These are phyloP conservation scores for Fusarium paranaense DNA, from an alignment of 2,329 filamentous ascomycete genomes.

Conservation along the genomic window DNA sequence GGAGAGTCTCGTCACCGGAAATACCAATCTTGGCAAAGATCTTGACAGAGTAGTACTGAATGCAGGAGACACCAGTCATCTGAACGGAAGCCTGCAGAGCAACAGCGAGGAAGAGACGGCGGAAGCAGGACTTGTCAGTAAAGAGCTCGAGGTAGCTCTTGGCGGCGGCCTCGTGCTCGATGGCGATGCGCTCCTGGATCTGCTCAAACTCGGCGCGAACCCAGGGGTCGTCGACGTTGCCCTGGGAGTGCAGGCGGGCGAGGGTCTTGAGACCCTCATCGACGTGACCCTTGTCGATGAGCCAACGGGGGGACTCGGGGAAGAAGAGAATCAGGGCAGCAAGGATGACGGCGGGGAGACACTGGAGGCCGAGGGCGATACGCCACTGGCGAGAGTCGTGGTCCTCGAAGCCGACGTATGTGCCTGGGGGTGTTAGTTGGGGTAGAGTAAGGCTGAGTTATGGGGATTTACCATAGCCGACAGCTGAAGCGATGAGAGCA, in stretches of 20 bases:
- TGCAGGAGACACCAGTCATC: constrained; percentile 81
- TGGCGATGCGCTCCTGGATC: constrained; percentile 73
- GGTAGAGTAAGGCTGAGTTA: background rate
- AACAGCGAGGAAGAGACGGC: constrained; percentile 76
- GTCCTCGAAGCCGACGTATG: constrained; percentile 44
- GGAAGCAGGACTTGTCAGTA: constrained; percentile 70
- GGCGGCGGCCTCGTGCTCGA: constrained; percentile 76
- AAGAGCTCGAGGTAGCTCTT: constrained; percentile 79
- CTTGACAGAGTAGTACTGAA: constrained; percentile 78
- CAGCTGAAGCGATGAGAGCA: constrained; percentile 78
- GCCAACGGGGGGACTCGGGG: constrained; percentile 79
- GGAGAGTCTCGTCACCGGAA: constrained; percentile 70
- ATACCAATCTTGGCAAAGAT: constrained; percentile 81
- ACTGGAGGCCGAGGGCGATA: constrained; percentile 72
- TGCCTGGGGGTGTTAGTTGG: constrained; percentile 33
- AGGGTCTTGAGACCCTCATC: constrained; percentile 75
- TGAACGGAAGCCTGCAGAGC: constrained; percentile 78
- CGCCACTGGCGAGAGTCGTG: constrained; percentile 51
- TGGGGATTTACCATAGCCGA: constrained; percentile 69
- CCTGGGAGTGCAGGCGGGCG: constrained; percentile 76
- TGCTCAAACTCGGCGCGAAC: constrained; percentile 78
- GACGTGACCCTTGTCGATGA: constrained; percentile 76
- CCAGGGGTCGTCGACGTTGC: constrained; percentile 74
- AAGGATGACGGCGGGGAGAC: constrained; percentile 73
- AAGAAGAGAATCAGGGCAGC: constrained; percentile 75